Evolutionary conservation across 1,139 yeast species (phyloP).

Genomic region (Geotrichum citri-aurantii): DNA sequence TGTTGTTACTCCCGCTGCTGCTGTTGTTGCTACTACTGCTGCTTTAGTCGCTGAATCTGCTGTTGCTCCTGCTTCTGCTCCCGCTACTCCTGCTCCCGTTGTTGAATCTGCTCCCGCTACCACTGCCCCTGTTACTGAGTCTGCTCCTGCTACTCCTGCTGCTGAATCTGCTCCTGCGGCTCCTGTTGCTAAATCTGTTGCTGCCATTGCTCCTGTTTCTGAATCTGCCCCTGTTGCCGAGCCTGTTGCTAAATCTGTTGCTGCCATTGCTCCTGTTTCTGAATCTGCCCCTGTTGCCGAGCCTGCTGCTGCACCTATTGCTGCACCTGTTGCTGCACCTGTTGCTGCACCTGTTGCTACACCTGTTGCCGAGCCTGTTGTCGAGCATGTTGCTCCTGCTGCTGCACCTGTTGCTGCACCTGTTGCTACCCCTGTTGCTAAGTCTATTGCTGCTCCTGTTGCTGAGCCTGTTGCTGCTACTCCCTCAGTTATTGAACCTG

Average conservation of each 20-base stretch:
- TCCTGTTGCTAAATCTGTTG: constrained; percentile 3
- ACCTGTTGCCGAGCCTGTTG: constrained; percentile 1
- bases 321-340: background rate
- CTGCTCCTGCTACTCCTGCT: constrained; percentile 1
- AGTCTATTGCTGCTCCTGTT: background rate
- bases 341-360: background rate
- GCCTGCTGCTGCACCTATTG: background rate
- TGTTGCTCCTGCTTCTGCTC: background rate
- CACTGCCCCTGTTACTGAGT: background rate
- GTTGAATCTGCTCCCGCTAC: constrained; percentile 2
- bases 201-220: constrained; percentile 4
- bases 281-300: constrained; percentile 3
- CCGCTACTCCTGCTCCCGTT: background rate
- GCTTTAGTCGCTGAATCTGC: background rate
- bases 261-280: background rate
- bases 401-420: background rate
- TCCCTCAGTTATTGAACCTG: background rate
- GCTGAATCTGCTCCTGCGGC: background rate
- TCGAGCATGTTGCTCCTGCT: no score
- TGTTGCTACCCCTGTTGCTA: background rate
- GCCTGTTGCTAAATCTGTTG: background rate
- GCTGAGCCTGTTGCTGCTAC: no score
- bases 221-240: constrained; percentile 1
- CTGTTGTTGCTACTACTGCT: background rate
- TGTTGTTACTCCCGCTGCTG: background rate